A percentile compares a stretch with the other conserved stretches of the same genome.
phyloP scores from a whole-genome alignment of 805 yeast genomes.

The Kazachstania viticola region DNA sequence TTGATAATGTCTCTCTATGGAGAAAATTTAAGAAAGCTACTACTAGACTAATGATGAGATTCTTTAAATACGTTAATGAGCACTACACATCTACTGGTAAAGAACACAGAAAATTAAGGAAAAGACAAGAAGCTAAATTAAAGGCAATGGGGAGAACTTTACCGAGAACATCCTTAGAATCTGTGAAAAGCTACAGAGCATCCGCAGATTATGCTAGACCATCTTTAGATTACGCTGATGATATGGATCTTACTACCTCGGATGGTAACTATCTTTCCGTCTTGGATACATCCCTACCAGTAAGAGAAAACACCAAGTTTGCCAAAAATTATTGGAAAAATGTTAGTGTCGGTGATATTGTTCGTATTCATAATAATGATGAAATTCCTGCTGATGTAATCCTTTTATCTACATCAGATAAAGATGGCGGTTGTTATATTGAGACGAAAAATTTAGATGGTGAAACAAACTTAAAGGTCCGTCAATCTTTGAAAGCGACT shows the following conservation, averaged over 20 bases:
- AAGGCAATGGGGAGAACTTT: slow-evolving; percentile 8
- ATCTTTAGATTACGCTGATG: slow-evolving; percentile 10
- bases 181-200: slow-evolving; percentile 19
- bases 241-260: slow-evolving; percentile 26
- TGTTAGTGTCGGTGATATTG: slow-evolving; percentile 60
- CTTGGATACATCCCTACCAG: slow-evolving; percentile 44
- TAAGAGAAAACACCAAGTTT: slow-evolving; percentile 25
- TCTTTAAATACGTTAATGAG: slow-evolving; percentile 18
- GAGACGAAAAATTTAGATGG: slow-evolving; percentile 82
- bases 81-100: slow-evolving; percentile 27
- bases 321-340: slow-evolving; percentile 47
- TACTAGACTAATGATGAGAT: slow-evolving; percentile 22
- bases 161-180: slow-evolving; percentile 32
- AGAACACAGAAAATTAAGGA: slow-evolving; percentile 16
- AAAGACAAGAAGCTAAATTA: slow-evolving; percentile 3
- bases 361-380: slow-evolving; percentile 61
- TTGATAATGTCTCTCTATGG: slow-evolving; percentile 57
- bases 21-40: slow-evolving; percentile 53
- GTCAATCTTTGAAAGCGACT: slow-evolving; percentile 58
- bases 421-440: slow-evolving; percentile 59
- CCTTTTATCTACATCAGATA: slow-evolving; percentile 52
- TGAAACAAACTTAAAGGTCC: slow-evolving; percentile 65
- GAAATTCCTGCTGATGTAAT: slow-evolving; percentile 72
- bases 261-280: slow-evolving; percentile 23
- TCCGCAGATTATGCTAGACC: slow-evolving; percentile 20